These are phyloP conservation scores for Quercus engelmannii DNA, from an alignment of 306 rosid species.

Conservation along the genomic window DNA sequence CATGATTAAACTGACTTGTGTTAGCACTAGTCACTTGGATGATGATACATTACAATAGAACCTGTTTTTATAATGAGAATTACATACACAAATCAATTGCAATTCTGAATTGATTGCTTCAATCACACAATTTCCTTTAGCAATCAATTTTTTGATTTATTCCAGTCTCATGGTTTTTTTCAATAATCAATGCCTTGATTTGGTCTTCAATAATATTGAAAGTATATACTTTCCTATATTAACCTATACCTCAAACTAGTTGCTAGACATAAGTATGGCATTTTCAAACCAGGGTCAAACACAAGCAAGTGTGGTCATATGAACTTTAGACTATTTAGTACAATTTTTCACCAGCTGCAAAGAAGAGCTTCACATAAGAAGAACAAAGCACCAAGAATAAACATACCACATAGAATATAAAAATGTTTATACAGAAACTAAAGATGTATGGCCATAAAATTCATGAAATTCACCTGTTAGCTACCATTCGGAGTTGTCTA, in stretches of 20 bases:
- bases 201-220: no score
- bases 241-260: not conserved
- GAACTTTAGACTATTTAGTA: not conserved
- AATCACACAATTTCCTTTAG: no score
- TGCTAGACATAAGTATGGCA: not conserved
- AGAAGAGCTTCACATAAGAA: not conserved
- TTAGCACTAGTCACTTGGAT: no score
- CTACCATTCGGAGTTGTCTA: conserved; percentile 96
- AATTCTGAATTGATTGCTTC: no score
- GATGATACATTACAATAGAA: no score
- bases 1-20: no score
- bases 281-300: not conserved
- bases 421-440: not conserved
- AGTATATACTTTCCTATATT: no score
- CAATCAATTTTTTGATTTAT: no score
- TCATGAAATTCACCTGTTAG: conserved; percentile 58
- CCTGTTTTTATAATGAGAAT: no score
- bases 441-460: not conserved
- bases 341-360: not conserved
- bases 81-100: no score
- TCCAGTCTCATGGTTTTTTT: no score
- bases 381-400: not conserved
- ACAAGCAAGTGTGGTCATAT: not conserved
- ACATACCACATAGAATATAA: not conserved
- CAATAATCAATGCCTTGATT: no score